phyloP scores from a whole-genome alignment of 495 filamentous ascomycete genomes.

The Chaetomidium leptoderma region DNA sequence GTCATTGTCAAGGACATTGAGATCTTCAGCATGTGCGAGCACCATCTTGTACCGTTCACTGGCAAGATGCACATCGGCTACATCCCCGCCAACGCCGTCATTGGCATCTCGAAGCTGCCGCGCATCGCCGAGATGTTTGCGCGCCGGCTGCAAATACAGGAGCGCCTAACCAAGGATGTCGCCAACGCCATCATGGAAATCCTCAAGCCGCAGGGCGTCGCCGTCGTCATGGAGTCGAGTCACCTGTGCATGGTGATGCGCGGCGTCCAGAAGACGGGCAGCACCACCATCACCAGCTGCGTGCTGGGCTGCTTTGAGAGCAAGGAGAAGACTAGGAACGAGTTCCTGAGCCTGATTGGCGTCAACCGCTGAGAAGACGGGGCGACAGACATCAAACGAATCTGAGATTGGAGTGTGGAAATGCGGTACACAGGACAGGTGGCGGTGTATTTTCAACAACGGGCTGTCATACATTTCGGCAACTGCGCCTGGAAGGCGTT shows the following conservation, averaged over 20 bases:
- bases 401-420: neutral
- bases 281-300: constrained; percentile 88
- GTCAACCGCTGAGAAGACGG: constrained; percentile 46
- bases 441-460: constrained; percentile 22
- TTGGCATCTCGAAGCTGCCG: constrained; percentile 92
- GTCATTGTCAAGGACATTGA: constrained; percentile 98
- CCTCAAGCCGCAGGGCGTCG: constrained; percentile 88
- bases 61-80: constrained; percentile 99
- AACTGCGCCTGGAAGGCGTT: constrained; percentile 13
- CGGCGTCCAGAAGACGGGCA: constrained; percentile 83
- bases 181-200: constrained; percentile 91
- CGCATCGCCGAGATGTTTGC: constrained; percentile 97
- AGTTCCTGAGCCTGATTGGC: constrained; percentile 75
- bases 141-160: constrained; percentile 87
- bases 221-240: constrained; percentile 93
- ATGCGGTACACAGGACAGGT: too few species aligned
- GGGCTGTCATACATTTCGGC: constrained; percentile 9
- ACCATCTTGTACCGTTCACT: constrained; percentile 94
- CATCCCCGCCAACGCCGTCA: constrained; percentile 78
- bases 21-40: constrained; percentile 91
- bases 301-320: constrained; percentile 92
- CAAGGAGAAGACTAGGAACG: constrained; percentile 87
- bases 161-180: constrained; percentile 92
- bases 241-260: constrained; percentile 99
- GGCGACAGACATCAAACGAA: neutral